Conservation (phyloP, 2,329 filamentous ascomycete species). For the Cladosporium sp. region DNA sequence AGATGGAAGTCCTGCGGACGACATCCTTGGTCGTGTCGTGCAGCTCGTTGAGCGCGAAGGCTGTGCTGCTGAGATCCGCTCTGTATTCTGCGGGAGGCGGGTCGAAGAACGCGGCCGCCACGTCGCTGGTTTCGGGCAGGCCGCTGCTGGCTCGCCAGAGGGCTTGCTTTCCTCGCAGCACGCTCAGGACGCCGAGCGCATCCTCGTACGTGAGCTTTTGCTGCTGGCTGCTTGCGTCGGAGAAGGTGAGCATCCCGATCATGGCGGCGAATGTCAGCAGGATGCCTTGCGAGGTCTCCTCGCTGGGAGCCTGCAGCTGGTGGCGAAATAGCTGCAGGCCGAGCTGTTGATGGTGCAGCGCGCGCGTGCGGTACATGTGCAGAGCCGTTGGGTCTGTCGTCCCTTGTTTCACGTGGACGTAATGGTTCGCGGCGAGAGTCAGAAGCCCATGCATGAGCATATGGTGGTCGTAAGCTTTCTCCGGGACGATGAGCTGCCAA, state of each 20-base stretch:
- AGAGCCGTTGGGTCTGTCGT: conserved; percentile 8
- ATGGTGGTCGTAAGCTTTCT: conserved; percentile 14
- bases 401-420: conserved; percentile 15
- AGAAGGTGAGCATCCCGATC: conserved; percentile 7
- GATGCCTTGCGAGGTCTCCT: not conserved
- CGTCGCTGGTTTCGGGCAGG: not conserved
- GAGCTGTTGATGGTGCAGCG: conserved; percentile 24
- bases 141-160: conserved; percentile 4
- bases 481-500: conserved; percentile 21
- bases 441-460: conserved; percentile 26
- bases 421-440: conserved; percentile 22
- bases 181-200: not conserved
- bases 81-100: not conserved
- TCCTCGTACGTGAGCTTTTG: not conserved
- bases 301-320: not conserved
- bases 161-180: conserved; percentile 4
- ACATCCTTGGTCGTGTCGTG: not conserved
- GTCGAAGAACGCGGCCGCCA: conserved; percentile 6
- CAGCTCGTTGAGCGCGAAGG: not conserved
- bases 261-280: not conserved
- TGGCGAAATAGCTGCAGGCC: conserved; percentile 22
- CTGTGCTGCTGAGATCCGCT: not conserved
- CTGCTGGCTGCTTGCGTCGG: conserved; percentile 3
- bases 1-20: not conserved
- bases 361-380: conserved; percentile 20